Base-by-base conservation (phyloP, 306 rosid species). In the Vigna nakashimae region DNA sequence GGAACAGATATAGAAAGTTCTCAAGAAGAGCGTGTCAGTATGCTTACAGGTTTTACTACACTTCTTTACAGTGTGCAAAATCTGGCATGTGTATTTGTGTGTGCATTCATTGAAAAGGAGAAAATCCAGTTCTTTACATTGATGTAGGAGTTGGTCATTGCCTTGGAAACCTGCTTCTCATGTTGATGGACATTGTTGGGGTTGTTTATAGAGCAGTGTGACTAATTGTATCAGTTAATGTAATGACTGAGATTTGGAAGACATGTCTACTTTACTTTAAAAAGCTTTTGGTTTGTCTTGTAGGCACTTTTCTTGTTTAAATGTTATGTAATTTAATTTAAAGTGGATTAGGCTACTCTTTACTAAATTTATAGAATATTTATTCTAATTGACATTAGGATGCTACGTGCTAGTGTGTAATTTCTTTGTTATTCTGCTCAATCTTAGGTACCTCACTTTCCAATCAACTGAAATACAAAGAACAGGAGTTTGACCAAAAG, bases 381-480 rank as follows among this genome's bases (percentile, higher is more conserved):
- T 75, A 45, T 9, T 71, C 55, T 79, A 32, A 34, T 59, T 79
- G 60, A 7, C 76, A 38, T 28, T 67, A 38, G 49, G 76, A 53
- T 77, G 75, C 49, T 17, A 58, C 53, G 46, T 24, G 58, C 55
- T 52, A 48, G 34, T 59, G 24, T 59, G 55, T 58, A 59, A 78
- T 20, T 64, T 58, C 55, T 51, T 68, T 76, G 71, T 77, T 63
- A 66, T 45, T 48, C 48, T 78, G 77, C 49, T 71, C 52, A 69
- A 78, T 83, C 13, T 78, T 69, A 95, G 99, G 97, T 74, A 53
- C 89, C 73, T 86, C 90, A n/a, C 82, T 95, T 77, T 87, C 99
- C 20, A 75, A 84, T 72, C 90, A 71, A 75, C 86, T 92, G 88
- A 89, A 87, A 69, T 89, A 85, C 79, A 95, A 95, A 85, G 89